These are phyloP conservation scores for Myxozyma udenii DNA, from an alignment of 805 yeast species.

Conservation along the genomic window DNA sequence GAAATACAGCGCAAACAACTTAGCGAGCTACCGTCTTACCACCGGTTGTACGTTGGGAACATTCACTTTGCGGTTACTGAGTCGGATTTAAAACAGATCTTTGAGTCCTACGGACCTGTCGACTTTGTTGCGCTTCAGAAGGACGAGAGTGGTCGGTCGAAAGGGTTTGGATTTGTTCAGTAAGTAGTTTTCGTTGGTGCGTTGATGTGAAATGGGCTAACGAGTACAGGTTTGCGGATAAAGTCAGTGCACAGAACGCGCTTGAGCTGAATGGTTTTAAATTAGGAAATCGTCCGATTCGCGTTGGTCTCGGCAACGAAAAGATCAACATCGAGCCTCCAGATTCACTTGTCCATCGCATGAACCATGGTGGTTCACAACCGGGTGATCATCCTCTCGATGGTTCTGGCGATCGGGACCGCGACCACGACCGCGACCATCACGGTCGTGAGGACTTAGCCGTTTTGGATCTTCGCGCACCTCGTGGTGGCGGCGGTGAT, in stretches of 20 bases:
- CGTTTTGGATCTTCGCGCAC: slow-evolving; percentile 9
- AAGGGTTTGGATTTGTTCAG: slow-evolving; percentile 81
- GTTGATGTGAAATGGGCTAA: background rate
- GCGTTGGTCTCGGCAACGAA: slow-evolving; percentile 34
- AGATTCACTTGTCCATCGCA: slow-evolving; percentile 22
- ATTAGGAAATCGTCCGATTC: slow-evolving; percentile 35
- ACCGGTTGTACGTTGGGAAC: slow-evolving; percentile 37
- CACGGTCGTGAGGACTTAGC: slow-evolving; percentile 11
- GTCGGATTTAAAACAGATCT: slow-evolving; percentile 65
- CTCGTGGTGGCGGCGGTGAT: slow-evolving; percentile 7
- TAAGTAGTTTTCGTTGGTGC: slow-evolving; percentile 35
- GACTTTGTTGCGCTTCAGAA: slow-evolving; percentile 83
- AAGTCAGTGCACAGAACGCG: slow-evolving; percentile 33
- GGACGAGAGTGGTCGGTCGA: slow-evolving; percentile 81
- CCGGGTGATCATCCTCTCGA: background rate
- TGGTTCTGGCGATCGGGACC: background rate
- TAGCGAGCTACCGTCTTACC: slow-evolving; percentile 20
- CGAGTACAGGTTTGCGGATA: slow-evolving; percentile 13
- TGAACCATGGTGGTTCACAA: slow-evolving; percentile 13
- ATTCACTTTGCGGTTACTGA: slow-evolving; percentile 49
- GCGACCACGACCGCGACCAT: too few species aligned
- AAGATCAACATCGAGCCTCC: slow-evolving; percentile 26
- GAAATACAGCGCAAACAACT: slow-evolving; percentile 23
- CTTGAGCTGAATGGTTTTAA: slow-evolving; percentile 36
- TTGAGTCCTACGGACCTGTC: slow-evolving; percentile 63